Evolutionary conservation across 106 monocot genomes (phyloP).

Genomic region (Agapanthus africanus): DNA sequence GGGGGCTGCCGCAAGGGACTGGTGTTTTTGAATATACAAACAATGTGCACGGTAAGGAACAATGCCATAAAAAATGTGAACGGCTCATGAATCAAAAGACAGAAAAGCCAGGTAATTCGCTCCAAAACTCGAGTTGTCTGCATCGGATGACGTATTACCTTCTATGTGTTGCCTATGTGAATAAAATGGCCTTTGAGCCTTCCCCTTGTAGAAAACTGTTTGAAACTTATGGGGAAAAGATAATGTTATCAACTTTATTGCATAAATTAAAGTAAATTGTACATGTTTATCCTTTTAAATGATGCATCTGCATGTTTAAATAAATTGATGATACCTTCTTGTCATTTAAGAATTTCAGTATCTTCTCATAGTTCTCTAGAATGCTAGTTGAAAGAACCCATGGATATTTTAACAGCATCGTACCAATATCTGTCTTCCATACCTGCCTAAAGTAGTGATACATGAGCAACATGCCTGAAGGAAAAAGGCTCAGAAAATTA

Average conservation of each 20-base stretch:
- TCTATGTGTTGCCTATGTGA: background rate
- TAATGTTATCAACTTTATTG: too few species aligned
- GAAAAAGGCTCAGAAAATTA: background rate
- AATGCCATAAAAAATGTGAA: too few species aligned
- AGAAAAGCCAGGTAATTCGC: background rate
- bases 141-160: too few species aligned
- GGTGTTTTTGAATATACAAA: too few species aligned
- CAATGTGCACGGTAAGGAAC: too few species aligned
- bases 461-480: conserved; percentile 17
- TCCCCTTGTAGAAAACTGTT: background rate
- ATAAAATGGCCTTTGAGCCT: background rate
- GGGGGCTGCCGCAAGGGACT: too few species aligned
- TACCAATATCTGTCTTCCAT: conserved; percentile 42
- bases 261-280: too few species aligned
- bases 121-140: background rate
- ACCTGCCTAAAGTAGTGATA: conserved; percentile 52
- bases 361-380: conserved; percentile 56
- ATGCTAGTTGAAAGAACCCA: conserved; percentile 86
- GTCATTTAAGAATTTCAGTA: conserved; percentile 38
- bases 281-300: background rate
- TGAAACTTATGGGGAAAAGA: background rate
- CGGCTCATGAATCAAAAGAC: too few species aligned
- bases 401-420: conserved; percentile 68
- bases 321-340: conserved; percentile 46
- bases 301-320: background rate